These are phyloP conservation scores for Exophiala phaeomuriformis DNA, from an alignment of 2,329 filamentous ascomycete species.

Conservation along the genomic window DNA sequence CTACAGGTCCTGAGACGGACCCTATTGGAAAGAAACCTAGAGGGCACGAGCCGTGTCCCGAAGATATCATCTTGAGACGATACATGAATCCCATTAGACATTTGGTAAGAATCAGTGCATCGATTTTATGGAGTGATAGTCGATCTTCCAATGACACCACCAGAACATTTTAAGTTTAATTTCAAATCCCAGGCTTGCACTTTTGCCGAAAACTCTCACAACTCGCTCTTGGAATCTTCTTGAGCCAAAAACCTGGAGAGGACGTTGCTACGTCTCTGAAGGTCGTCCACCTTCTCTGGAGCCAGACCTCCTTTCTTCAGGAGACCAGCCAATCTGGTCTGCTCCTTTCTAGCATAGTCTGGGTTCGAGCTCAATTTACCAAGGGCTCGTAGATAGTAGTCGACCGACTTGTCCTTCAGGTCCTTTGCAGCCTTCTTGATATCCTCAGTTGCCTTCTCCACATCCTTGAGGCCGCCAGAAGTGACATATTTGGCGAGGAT, in stretches of 20 bases:
- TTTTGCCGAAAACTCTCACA: constrained; percentile 43
- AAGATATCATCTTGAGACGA: too few relatives aligned
- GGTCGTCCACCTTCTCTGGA: constrained; percentile 78
- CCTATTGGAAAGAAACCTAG: too few relatives aligned
- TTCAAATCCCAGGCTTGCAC: neutral
- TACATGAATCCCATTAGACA: too few relatives aligned
- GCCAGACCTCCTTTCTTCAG: constrained; percentile 80
- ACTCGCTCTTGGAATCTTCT: constrained; percentile 53
- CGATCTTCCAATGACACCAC: neutral
- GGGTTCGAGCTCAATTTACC: constrained; percentile 74
- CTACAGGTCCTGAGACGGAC: too few relatives aligned
- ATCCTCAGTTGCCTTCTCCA: constrained; percentile 59
- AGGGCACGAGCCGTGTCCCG: too few relatives aligned
- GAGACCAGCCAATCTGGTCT: constrained; percentile 69
- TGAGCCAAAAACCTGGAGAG: constrained; percentile 66
- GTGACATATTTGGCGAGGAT: constrained; percentile 65
- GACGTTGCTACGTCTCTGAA: constrained; percentile 81
- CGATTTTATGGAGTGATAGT: too few relatives aligned
- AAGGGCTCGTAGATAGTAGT: constrained; percentile 91
- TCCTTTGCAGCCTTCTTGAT: constrained; percentile 62
- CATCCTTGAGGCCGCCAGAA: constrained; percentile 42
- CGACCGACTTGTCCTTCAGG: constrained; percentile 71
- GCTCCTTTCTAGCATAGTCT: constrained; percentile 77
- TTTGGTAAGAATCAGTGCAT: too few relatives aligned
- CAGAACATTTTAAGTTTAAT: neutral